Percentiles rank a stretch among this genome's conserved stretches.
These are phyloP conservation scores for Mallotus repandus DNA, from an alignment of 441 rosid genomes.

Conservation along the genomic window DNA sequence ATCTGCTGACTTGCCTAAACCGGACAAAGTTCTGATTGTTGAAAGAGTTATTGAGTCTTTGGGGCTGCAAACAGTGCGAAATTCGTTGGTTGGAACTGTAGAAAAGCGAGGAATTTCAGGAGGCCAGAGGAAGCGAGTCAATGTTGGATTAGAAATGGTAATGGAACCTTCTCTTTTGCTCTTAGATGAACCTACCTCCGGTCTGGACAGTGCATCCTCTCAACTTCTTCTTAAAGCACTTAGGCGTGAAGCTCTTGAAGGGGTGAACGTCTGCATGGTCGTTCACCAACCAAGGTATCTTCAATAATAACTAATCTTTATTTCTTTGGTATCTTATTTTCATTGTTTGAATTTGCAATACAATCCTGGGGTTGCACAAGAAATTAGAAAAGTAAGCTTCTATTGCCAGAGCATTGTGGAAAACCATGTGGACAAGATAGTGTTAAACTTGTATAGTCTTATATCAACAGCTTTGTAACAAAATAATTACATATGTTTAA, in stretches of 20 bases:
- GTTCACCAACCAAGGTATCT: slow-evolving; percentile 96
- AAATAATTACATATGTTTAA: not conserved
- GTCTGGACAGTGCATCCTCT: slow-evolving; percentile 96
- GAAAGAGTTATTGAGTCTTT: slow-evolving; percentile 88
- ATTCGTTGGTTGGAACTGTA: slow-evolving; percentile 87
- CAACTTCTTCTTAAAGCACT: slow-evolving; percentile 85
- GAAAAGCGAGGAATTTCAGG: slow-evolving; percentile 97
- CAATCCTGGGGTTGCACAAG: not conserved
- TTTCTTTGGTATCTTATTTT: not conserved
- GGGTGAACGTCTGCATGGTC: slow-evolving; percentile 89
- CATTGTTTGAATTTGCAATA: not conserved
- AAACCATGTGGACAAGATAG: not conserved
- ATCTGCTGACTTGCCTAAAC: slow-evolving; percentile 61
- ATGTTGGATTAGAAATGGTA: slow-evolving; percentile 96
- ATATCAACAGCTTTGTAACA: not conserved
- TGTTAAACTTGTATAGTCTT: not conserved
- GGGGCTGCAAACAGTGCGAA: slow-evolving; percentile 79
- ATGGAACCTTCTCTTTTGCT: slow-evolving; percentile 96
- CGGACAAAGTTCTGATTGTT: slow-evolving; percentile 80
- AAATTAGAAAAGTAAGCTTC: not conserved
- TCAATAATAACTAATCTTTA: slow-evolving; percentile 5
- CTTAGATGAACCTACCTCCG: slow-evolving; percentile 96
- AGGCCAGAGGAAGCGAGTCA: slow-evolving; percentile 93
- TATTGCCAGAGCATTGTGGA: not conserved
- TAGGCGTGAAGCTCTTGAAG: slow-evolving; percentile 85